Base-by-base conservation (phyloP, 192 early-diverging fungal genomes). In the Backusella westeae region DNA sequence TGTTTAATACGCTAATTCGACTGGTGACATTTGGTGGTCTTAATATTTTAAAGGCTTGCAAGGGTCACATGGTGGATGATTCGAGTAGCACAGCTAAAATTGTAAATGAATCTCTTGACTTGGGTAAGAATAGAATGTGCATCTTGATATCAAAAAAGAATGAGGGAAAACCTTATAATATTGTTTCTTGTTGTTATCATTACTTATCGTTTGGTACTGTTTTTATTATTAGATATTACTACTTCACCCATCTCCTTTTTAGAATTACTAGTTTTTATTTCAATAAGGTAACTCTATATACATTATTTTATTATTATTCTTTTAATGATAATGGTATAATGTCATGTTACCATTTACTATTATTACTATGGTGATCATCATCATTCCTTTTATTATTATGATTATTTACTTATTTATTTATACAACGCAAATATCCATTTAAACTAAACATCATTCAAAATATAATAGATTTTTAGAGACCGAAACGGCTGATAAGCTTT, bases 11-110 rank as follows among this genome's bases (percentile, higher is more conserved):
- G 0, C 71, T 94, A 34, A 65, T 79, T 9, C 82, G 78, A 0
- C 74, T 93, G 0, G 77, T 90, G 52, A 71, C 75, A 8, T 88
- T 91, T 73, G 91, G 90, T 29, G 87, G 89, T 8, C 46, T 81
- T 26, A 82, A 81, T 26, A 87, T 91, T 23, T 49, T 79, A 9
- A 79, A 79, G 53, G 73, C 78, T 29, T 79, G 38, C 42, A 79
- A 68, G n/a, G 19, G 63, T 26, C 69, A 79, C 14, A 39, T 67
- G 19, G 38, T 79, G 15, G 78, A 59, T 35, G 35, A 14, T 42
- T 53, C 26, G 1, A 53, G 35, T 19, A 15, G 14, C 1, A 59
- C 59, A 3, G 34, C 78, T 17, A 42, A 23, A 56, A 17, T 75
- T 38, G 49, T 69, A 41, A 44, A 79, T 19, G 15, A 29, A 8